phyloP scores from a whole-genome alignment of 139 green algal species.

The Chlorella sp. region DNA sequence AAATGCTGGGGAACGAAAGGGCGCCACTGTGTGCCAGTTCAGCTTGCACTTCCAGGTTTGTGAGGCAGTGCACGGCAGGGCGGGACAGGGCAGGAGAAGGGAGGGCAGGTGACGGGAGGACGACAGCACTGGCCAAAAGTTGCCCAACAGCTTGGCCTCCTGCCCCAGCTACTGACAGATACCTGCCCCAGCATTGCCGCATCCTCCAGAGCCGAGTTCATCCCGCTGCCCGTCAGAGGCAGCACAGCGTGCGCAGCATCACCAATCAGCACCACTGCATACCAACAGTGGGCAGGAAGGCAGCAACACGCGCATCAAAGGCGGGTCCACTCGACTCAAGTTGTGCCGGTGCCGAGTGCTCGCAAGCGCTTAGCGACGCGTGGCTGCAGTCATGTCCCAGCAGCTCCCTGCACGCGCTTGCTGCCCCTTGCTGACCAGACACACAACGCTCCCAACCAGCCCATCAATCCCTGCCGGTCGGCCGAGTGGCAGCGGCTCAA shows the following conservation, averaged over 20 bases:
- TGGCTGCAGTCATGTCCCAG: background rate
- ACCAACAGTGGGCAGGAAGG: background rate
- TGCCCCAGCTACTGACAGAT: background rate
- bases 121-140: no score
- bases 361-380: no score
- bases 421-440: no score
- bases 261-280: background rate
- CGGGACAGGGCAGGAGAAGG: no score
- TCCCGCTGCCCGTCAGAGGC: conserved; percentile 11
- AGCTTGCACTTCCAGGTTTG: background rate
- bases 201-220: background rate
- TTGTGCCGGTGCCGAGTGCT: no score
- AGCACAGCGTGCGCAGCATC: background rate
- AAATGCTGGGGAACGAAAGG: background rate
- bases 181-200: background rate
- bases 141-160: no score
- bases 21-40: background rate
- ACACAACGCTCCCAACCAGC: no score
- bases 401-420: background rate
- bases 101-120: no score
- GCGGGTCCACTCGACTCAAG: no score
- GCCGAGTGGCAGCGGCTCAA: no score
- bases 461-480: no score
- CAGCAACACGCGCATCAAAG: background rate
- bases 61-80: no score